Percentiles rank a stretch among this genome's conserved stretches.
Evolutionary conservation across 352 stramenopile genomes (phyloP).

Genomic region (Phytopythium delawarense): DNA sequence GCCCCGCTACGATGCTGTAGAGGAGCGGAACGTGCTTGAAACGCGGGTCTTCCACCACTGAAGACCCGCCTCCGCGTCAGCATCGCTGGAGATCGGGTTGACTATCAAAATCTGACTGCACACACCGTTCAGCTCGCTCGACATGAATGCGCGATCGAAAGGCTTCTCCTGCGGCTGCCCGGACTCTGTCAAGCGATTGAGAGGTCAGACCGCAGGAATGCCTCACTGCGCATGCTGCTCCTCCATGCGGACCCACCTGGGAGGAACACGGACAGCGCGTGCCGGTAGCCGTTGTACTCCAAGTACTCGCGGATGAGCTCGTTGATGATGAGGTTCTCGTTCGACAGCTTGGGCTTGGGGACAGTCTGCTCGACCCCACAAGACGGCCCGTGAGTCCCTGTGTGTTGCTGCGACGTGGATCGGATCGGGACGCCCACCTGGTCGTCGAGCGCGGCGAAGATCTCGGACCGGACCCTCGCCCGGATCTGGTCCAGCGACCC

Average conservation of each 20-base stretch:
- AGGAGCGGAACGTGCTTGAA: constrained; percentile 74
- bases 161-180: constrained; percentile 72
- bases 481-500: constrained; percentile 81
- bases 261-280: constrained; percentile 85
- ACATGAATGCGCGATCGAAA: constrained; percentile 81
- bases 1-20: constrained; percentile 68
- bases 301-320: constrained; percentile 94
- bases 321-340: constrained; percentile 94
- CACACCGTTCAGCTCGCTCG: constrained; percentile 71
- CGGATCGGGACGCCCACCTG: constrained; percentile 26
- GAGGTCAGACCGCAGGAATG: constrained; percentile 1
- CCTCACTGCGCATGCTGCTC: background rate
- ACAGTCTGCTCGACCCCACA: constrained; percentile 23
- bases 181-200: constrained; percentile 31
- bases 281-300: constrained; percentile 91
- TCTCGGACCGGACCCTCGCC: constrained; percentile 77
- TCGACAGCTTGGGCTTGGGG: constrained; percentile 78
- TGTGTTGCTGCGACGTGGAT: background rate
- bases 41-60: constrained; percentile 61
- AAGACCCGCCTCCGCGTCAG: background rate
- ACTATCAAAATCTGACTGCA: background rate
- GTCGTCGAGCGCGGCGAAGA: constrained; percentile 81
- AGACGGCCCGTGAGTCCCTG: background rate
- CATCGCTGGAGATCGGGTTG: no score
- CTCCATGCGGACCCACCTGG: constrained; percentile 26